Evolutionary conservation across 192 early-diverging fungal genomes (phyloP), one percentile per base, ranked within the genome.

Genomic region (Backusella parvicylindrica): DNA sequence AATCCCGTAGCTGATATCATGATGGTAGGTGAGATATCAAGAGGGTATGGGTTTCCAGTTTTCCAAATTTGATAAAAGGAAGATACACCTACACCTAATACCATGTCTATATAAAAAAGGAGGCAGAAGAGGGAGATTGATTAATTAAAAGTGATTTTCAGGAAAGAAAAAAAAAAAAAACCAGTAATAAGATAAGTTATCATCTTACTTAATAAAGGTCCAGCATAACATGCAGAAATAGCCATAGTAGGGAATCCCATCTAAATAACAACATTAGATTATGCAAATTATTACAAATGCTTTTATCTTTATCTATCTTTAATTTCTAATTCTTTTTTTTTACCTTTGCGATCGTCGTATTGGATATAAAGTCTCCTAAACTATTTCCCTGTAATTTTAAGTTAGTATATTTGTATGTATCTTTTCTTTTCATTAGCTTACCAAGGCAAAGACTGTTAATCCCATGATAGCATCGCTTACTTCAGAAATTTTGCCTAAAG

Each of bases 201-300:
- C 26, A 12, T 70, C 77, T 81, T 86, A 92, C 89, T 96, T 33
- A 99, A 81, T 84, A 99, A 88, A 16, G 97, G 97, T 21, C 92
- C 88, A 23, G 94, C 96, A 82, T 93, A 97, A 64, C 97, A 99
- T 0, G 97, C 97, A 33, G 92, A 91, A 30, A 99, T 87, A 0
- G 96, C 97, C 96, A 99, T 99, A 63, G 90, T 90, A n/a, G 96
- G 95, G 64, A 89, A 95, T 12, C 96, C 96, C 93, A 94, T 94
- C 77, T 86, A 84, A 32, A 47, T 32, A 31, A 67, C 4, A 71
- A 23, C 8, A 40, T 30, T 31, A 35, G 43, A 47, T 47, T n/a
- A n/a, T n/a, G n/a, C n/a, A 15, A 21, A 38, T 8, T 11, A 56
- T 32, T 35, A 33, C 35, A 40, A 70, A 50, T 40, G 2, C 26